Base-by-base conservation (phyloP, 163 green algal genomes). In the Coccomyxa subellipsoidea region DNA sequence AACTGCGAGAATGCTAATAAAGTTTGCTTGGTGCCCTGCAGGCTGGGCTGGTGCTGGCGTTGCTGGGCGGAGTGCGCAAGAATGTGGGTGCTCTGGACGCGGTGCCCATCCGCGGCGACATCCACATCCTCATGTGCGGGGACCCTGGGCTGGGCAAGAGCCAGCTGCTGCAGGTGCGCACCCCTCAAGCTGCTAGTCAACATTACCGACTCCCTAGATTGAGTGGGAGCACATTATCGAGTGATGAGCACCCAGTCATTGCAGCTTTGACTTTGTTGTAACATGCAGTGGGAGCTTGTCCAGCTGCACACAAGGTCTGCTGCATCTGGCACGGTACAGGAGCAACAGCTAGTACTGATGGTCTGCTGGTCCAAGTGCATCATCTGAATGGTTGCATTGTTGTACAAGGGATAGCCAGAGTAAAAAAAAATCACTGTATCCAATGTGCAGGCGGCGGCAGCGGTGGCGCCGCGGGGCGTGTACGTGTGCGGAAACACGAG, bases 131-230 rank as follows among this genome's bases (percentile, higher is more conserved):
- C 75, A 36, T 97, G 7, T 92, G 96, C 27, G 96, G 95, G 2
- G 96, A 99, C 82, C 95, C 96, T 12, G 96, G 96, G 10, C 88
- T 98, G 69, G 95, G 96, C 59, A 99, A 98, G 87, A 97, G 91
- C 85, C 93, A 97, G 87, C 88, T 98, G 85, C 91, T 98, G 81
- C 89, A 95, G 90, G 93, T 92, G 66, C 70, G 66, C 47, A 27
- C 47, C 23, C n/a, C n/a, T n/a, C n/a, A n/a, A n/a, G n/a, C n/a
- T n/a, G n/a, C n/a, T n/a, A n/a, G n/a, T n/a, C n/a, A n/a, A n/a
- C n/a, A n/a, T n/a, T n/a, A n/a, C n/a, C n/a, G n/a, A n/a, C n/a
- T n/a, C n/a, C n/a, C n/a, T n/a, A n/a, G n/a, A n/a, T n/a, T n/a
- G n/a, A n/a, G n/a, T n/a, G n/a, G n/a, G n/a, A n/a, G n/a, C n/a